Evolutionary conservation across 257 asterid genomes (phyloP), one percentile per base, ranked within the genome.

Genomic region (Plantago major): DNA sequence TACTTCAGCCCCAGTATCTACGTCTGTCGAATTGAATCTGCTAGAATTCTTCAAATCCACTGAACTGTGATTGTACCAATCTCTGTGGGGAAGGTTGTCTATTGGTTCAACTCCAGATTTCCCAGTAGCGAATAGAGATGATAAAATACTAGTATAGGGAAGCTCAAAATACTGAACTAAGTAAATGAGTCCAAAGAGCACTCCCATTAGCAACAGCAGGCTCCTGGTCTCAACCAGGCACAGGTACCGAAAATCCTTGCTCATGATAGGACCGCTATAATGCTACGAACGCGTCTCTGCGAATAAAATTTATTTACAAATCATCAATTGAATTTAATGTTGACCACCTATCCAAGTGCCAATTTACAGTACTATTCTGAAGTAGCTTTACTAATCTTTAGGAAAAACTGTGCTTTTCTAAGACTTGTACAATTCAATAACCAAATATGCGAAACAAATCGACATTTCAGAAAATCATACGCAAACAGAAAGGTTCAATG

Each of bases 101-200:
- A 15, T 7, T 17, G 70, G 28, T 28, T 50, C 45, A 28, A 63
- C 63, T 56, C 70, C 72, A 57, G 73, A 71, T 61, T 71, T 76
- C 57, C 64, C 71, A 46, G 72, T 46, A 40, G 69, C 68, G 44
- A 78, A 72, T 51, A 83, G 60, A 59, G 95, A 74, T 3, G 89
- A 75, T 1, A 83, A 60, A 48, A 71, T 64, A 68, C 60, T 75
- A 60, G 74, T 68, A 72, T 80, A 80, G 1, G 92, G 87, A 75
- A 81, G 94, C 80, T 79, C 89, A 16, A 85, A 67, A 71, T 74
- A 81, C 74, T 86, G 95, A 64, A 88, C 49, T 46, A 76, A 75
- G 69, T 88, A 67, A 72, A 84, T 64, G 49, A 79, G 46, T 28
- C 81, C 89, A 62, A 86, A 85, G 19, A 74, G 59, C 43, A 76